Evolutionary conservation across 129 eudicot genomes (phyloP).

Genomic region (Pulicaria dysenterica): DNA sequence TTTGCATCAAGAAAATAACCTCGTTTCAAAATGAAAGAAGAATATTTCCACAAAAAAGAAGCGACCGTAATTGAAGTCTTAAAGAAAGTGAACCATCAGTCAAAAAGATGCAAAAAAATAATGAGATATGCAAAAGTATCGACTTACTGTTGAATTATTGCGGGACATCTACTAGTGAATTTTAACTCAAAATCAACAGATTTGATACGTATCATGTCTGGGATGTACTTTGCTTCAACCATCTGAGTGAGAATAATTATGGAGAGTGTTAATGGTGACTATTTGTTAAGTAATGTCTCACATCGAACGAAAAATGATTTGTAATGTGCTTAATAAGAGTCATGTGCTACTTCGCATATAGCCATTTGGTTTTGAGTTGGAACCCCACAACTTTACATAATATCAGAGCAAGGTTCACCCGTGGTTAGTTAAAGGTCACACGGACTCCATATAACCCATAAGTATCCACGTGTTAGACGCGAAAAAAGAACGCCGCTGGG

Average conservation of each 20-base stretch:
- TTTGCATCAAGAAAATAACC: not conserved
- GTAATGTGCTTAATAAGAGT: not conserved
- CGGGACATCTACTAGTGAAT: conserved; percentile 54
- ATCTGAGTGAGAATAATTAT: conserved; percentile 35
- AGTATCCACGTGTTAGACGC: no score
- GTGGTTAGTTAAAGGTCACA: no score
- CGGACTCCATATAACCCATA: no score
- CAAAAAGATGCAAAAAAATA: not conserved
- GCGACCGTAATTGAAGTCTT: not conserved
- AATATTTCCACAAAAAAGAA: not conserved
- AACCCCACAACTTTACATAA: not conserved
- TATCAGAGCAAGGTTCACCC: no score
- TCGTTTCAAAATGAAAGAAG: not conserved
- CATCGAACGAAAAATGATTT: not conserved
- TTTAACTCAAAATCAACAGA: conserved; percentile 44
- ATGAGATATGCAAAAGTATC: not conserved
- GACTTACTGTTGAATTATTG: conserved; percentile 61
- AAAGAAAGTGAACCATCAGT: not conserved
- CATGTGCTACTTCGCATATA: not conserved
- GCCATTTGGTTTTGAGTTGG: not conserved
- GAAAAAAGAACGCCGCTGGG: no score
- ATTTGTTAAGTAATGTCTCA: not conserved
- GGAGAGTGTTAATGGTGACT: not conserved
- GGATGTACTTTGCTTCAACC: conserved; percentile 57
- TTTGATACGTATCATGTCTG: conserved; percentile 31